phyloP scores from a whole-genome alignment of 345 rosid species.

The Dipteronia sinensis region DNA sequence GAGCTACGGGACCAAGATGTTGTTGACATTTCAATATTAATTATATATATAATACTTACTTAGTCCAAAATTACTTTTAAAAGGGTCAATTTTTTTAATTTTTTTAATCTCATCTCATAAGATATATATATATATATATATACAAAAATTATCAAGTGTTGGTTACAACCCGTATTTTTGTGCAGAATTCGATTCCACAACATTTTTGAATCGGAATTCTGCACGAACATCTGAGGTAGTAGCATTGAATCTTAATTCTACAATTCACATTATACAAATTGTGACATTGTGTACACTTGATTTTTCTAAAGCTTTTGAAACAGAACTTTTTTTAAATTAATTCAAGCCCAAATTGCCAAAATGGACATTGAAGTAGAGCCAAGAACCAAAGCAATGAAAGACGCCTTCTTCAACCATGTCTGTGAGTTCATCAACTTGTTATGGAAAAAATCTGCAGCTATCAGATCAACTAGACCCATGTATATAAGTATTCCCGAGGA shows the following conservation, averaged over 20 bases:
- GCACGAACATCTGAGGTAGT: too few relatives aligned
- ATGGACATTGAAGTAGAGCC: constrained; percentile 91
- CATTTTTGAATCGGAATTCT: too few relatives aligned
- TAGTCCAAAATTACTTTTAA: neutral
- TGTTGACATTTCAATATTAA: neutral
- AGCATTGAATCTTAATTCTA: neutral
- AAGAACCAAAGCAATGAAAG: constrained; percentile 60
- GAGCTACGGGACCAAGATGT: constrained; percentile 83
- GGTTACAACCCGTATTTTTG: too few relatives aligned
- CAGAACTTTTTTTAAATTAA: neutral
- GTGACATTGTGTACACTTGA: neutral
- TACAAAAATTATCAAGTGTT: too few relatives aligned
- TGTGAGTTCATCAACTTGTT: constrained; percentile 77
- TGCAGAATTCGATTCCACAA: too few relatives aligned
- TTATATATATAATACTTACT: neutral
- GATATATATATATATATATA: too few relatives aligned
- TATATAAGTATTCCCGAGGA: constrained; percentile 88
- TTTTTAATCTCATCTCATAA: too few relatives aligned
- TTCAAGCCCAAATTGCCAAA: constrained; percentile 92
- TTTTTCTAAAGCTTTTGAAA: neutral
- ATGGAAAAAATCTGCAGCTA: constrained; percentile 86
- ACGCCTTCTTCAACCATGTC: constrained; percentile 65
- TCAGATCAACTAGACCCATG: constrained; percentile 95
- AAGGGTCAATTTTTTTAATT: too few relatives aligned
- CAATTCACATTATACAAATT: neutral